A percentile compares a stretch with the other conserved stretches of the same genome.
These are phyloP conservation scores for Trichoderma sp. DNA, from an alignment of 2,329 filamentous ascomycete genomes.

Conservation along the genomic window DNA sequence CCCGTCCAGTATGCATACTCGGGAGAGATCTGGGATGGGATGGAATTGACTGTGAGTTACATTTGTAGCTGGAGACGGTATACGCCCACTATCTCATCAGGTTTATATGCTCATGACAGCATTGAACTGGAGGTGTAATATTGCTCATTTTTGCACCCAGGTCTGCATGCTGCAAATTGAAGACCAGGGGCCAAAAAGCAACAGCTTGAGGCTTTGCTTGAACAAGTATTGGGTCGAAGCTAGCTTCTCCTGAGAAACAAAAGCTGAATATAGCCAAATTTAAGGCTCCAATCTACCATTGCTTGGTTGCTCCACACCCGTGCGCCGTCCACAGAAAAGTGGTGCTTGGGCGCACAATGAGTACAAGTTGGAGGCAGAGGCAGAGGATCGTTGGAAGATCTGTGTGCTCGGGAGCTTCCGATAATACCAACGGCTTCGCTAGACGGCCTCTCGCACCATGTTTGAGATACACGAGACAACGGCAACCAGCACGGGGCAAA, in stretches of 20 bases:
- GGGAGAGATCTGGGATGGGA: background rate
- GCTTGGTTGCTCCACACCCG: constrained; percentile 14
- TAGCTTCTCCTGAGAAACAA: background rate
- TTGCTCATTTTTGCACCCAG: background rate
- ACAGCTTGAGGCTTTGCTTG: background rate
- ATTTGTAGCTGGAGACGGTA: background rate
- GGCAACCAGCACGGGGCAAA: background rate
- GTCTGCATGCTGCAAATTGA: background rate
- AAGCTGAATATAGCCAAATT: constrained; percentile 4
- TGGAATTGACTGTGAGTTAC: background rate
- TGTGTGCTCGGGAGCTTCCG: constrained; percentile 25
- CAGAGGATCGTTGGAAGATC: constrained; percentile 17
- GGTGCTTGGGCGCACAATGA: constrained; percentile 7
- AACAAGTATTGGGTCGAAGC: background rate
- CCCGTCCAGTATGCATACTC: background rate
- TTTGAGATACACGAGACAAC: background rate
- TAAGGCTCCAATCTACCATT: background rate
- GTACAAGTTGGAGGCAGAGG: background rate
- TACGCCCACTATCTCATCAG: background rate
- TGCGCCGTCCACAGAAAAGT: constrained; percentile 13
- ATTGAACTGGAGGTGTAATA: background rate
- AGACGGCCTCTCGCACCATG: background rate
- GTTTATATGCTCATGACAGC: background rate
- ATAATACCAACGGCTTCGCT: background rate
- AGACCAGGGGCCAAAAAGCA: background rate